Percentiles rank a stretch among this genome's conserved stretches.
These are phyloP conservation scores for Orychophragmus violaceus DNA, from an alignment of 345 rosid species.

Conservation along the genomic window DNA sequence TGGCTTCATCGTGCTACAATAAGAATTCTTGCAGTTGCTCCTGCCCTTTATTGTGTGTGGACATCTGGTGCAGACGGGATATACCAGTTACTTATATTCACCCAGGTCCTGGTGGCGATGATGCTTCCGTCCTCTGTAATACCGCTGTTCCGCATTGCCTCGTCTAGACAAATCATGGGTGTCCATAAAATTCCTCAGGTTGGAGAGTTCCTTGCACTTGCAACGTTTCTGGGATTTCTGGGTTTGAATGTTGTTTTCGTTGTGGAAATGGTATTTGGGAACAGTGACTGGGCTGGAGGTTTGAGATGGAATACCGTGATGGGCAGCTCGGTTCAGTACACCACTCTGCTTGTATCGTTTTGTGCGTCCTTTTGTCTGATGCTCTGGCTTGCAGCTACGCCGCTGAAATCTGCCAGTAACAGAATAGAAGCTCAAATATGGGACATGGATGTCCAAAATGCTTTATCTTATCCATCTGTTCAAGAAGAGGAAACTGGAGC, in stretches of 20 bases:
- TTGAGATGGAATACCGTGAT: constrained; percentile 64
- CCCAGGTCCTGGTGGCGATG: constrained; percentile 80
- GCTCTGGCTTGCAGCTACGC: constrained; percentile 88
- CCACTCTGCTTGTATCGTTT: constrained; percentile 53
- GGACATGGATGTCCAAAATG: constrained; percentile 47
- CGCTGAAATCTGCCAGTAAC: constrained; percentile 70
- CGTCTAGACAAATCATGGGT: constrained; percentile 86
- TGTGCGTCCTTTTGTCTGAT: constrained; percentile 65
- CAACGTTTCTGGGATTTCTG: constrained; percentile 64
- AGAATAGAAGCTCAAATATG: constrained; percentile 43
- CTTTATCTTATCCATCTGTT: constrained; percentile 31
- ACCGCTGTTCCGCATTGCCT: constrained; percentile 83
- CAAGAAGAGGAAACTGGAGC: constrained; percentile 38
- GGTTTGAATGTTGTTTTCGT: constrained; percentile 71
- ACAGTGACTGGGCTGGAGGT: constrained; percentile 84
- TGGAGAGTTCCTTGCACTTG: constrained; percentile 56
- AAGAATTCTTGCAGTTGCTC: constrained; percentile 71
- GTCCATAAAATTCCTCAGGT: constrained; percentile 68
- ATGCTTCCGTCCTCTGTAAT: constrained; percentile 87
- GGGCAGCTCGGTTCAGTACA: constrained; percentile 47
- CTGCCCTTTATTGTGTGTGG: constrained; percentile 85
- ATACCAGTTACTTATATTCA: constrained; percentile 73
- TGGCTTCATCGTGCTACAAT: constrained; percentile 91
- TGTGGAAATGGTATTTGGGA: constrained; percentile 81
- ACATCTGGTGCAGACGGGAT: constrained; percentile 87